Conservation (phyloP, 768 basidiomycete species). For the Hypholoma sublateritium region DNA sequence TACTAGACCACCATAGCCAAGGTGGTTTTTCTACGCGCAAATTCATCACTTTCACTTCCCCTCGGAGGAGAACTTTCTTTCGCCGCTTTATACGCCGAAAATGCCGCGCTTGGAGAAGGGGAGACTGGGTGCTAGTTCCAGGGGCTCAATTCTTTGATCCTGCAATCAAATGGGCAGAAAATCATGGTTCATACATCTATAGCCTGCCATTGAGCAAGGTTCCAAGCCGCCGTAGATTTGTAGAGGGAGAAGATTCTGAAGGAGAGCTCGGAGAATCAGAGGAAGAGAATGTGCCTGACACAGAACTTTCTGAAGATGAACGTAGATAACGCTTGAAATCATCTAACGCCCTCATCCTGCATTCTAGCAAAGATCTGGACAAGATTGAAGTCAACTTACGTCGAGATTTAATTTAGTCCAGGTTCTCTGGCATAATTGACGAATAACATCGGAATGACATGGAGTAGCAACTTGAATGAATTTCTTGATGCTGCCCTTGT, state of each 20-base stretch:
- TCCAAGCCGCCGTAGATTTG: neutral
- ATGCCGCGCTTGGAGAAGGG: neutral
- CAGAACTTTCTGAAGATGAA: neutral
- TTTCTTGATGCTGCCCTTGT: too few relatives aligned
- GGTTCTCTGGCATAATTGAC: too few relatives aligned
- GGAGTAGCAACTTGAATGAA: too few relatives aligned
- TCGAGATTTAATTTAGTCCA: too few relatives aligned
- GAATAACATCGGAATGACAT: too few relatives aligned
- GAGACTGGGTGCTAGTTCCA: neutral
- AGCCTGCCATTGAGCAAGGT: neutral
- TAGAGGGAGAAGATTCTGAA: neutral
- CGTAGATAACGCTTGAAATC: neutral
- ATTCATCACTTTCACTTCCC: neutral
- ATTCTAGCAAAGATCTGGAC: too few relatives aligned
- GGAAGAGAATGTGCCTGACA: neutral
- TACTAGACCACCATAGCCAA: neutral
- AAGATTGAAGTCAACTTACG: too few relatives aligned
- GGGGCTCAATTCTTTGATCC: neutral
- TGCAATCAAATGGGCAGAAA: neutral
- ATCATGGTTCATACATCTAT: neutral
- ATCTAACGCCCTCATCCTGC: too few relatives aligned
- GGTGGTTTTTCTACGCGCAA: neutral
- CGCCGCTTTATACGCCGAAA: neutral
- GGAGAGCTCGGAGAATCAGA: neutral
- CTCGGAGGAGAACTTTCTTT: neutral